These are phyloP conservation scores for Colletotrichum eremochloae DNA, from an alignment of 2,329 filamentous ascomycete species.

Conservation along the genomic window DNA sequence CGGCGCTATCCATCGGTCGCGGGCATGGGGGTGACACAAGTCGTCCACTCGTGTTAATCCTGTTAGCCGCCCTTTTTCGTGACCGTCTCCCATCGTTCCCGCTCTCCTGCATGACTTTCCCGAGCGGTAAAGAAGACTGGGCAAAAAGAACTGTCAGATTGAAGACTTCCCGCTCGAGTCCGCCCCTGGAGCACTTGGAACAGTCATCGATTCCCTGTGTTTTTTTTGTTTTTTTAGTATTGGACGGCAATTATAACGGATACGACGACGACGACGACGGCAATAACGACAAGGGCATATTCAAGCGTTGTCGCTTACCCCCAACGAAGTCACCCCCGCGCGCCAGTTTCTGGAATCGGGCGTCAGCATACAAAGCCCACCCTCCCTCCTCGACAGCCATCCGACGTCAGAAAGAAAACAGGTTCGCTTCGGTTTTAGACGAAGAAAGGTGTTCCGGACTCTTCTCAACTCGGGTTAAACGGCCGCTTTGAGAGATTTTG, in stretches of 20 bases:
- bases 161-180: not conserved
- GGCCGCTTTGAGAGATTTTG: slow-evolving; percentile 2
- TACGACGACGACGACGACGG: not conserved
- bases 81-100: slow-evolving; percentile 15
- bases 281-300: not conserved
- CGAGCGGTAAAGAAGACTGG: slow-evolving; percentile 4
- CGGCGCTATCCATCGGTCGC: slow-evolving; percentile 14
- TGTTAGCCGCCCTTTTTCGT: slow-evolving; percentile 27
- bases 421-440: not conserved
- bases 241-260: not conserved
- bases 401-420: slow-evolving; percentile 6
- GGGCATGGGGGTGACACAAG: slow-evolving; percentile 30
- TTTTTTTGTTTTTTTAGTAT: not conserved
- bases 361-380: slow-evolving; percentile 24
- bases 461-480: slow-evolving; percentile 13
- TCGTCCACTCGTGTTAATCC: slow-evolving; percentile 34
- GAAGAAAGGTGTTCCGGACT: slow-evolving; percentile 11
- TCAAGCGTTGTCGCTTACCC: slow-evolving; percentile 6
- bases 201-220: not conserved
- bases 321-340: slow-evolving; percentile 10
- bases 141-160: slow-evolving; percentile 13
- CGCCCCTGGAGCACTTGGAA: not conserved
- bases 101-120: slow-evolving; percentile 31
- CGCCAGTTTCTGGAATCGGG: slow-evolving; percentile 22
- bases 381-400: slow-evolving; percentile 12